Conservation (phyloP, 305 asterid species). For the Striga hermonthica region DNA sequence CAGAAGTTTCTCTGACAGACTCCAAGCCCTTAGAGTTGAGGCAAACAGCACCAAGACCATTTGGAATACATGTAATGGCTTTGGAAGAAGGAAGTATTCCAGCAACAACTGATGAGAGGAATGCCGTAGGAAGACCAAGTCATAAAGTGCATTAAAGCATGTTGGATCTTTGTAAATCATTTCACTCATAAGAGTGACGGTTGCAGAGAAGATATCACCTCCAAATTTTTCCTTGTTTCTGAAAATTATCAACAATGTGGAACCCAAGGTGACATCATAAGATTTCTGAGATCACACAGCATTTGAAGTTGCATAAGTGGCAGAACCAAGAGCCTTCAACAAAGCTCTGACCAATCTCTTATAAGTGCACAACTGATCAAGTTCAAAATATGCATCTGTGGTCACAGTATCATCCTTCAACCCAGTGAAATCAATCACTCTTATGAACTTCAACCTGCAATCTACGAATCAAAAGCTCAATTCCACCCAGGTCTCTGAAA, state of each 20-base stretch:
- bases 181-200: conserved; percentile 95
- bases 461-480: conserved; percentile 87
- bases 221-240: conserved; percentile 81
- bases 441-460: conserved; percentile 82
- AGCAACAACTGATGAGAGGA: conserved; percentile 74
- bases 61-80: conserved; percentile 93
- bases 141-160: conserved; percentile 70
- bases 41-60: conserved; percentile 93
- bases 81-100: conserved; percentile 85
- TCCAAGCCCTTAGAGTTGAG: conserved; percentile 93
- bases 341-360: conserved; percentile 81
- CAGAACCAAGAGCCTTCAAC: conserved; percentile 92
- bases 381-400: conserved; percentile 50
- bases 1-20: conserved; percentile 82
- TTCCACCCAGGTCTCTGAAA: conserved; percentile 92
- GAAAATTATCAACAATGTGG: conserved; percentile 73
- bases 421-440: conserved; percentile 63
- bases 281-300: conserved; percentile 68
- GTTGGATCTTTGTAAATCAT: conserved; percentile 98
- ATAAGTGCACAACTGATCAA: conserved; percentile 55
- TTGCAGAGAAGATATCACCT: conserved; percentile 84
- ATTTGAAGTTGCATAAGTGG: conserved; percentile 85
- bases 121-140: conserved; percentile 88
- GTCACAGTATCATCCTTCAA: conserved; percentile 51
- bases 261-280: conserved; percentile 76